These are phyloP conservation scores for Leptographium wingfieldii DNA, from an alignment of 2,329 filamentous ascomycete genomes.

Conservation along the genomic window DNA sequence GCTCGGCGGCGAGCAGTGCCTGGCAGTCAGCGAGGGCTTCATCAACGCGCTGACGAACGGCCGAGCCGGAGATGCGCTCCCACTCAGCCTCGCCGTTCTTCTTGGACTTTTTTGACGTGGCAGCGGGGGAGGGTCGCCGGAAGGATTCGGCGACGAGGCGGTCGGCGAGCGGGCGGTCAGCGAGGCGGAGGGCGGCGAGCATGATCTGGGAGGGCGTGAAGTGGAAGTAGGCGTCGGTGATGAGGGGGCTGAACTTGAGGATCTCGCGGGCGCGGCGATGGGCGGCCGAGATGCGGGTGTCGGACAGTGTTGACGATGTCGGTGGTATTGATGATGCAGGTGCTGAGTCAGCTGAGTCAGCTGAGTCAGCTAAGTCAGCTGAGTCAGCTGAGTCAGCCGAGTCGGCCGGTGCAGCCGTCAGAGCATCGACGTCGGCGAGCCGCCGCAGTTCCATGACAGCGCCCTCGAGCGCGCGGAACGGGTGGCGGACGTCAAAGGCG, in stretches of 20 bases:
- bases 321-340: too few relatives aligned
- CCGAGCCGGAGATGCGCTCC: conserved; percentile 16
- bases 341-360: too few relatives aligned
- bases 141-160: conserved; percentile 31
- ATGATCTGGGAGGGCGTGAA: conserved; percentile 92
- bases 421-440: conserved; percentile 43
- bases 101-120: not conserved
- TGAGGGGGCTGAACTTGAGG: conserved; percentile 65
- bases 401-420: not conserved
- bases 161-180: conserved; percentile 52
- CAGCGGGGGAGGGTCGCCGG: conserved; percentile 10
- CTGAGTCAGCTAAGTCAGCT: too few relatives aligned
- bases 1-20: conserved; percentile 42
- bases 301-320: conserved; percentile 10
- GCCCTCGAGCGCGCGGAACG: conserved; percentile 77
- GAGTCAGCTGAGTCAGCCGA: too few relatives aligned
- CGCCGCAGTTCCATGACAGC: conserved; percentile 70
- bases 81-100: conserved; percentile 10
- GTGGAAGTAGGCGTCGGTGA: conserved; percentile 95
- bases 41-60: conserved; percentile 35
- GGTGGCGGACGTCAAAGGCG: conserved; percentile 85
- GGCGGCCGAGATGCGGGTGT: conserved; percentile 41
- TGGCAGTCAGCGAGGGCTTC: conserved; percentile 36
- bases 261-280: conserved; percentile 62
- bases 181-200: conserved; percentile 66